Evolutionary conservation across 140 eudicot genomes (phyloP).

Genomic region (Stevia rebaudiana): DNA sequence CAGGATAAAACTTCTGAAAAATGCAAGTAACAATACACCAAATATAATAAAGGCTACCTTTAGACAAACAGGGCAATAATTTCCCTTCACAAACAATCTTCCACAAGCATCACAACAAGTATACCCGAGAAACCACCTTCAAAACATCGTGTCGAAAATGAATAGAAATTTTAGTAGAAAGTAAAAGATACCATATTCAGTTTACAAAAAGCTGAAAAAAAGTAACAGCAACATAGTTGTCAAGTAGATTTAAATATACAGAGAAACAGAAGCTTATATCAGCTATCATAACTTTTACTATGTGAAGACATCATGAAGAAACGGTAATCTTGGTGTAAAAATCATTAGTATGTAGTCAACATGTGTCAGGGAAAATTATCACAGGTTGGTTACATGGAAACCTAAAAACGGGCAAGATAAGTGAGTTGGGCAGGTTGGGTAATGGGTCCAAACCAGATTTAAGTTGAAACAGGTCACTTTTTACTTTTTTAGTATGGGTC

Average conservation of each 20-base stretch:
- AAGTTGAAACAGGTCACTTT: not conserved
- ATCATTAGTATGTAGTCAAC: constrained; percentile 1
- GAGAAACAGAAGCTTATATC: not conserved
- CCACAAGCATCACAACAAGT: constrained; percentile 99
- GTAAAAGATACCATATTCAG: not conserved
- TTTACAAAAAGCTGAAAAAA: constrained; percentile 8
- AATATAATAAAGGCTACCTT: constrained; percentile 45
- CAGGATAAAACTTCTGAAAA: constrained; percentile 6
- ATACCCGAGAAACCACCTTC: constrained; percentile 99
- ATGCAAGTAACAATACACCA: constrained; percentile 11
- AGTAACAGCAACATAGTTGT: not conserved
- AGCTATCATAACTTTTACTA: not conserved
- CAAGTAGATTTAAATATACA: not conserved
- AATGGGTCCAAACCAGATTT: constrained; percentile 7
- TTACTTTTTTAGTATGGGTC: not conserved
- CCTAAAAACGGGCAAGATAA: not conserved
- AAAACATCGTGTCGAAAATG: constrained; percentile 19
- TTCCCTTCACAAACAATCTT: constrained; percentile 91
- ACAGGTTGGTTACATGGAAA: not conserved
- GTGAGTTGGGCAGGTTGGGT: not conserved
- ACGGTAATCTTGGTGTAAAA: constrained; percentile 4
- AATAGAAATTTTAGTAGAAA: constrained; percentile 14
- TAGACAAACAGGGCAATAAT: constrained; percentile 93
- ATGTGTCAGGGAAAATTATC: constrained; percentile 10
- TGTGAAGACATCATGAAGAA: not conserved